phyloP scores from a whole-genome alignment of 2,329 filamentous ascomycete species.

The Neofusicoccum ribis region DNA sequence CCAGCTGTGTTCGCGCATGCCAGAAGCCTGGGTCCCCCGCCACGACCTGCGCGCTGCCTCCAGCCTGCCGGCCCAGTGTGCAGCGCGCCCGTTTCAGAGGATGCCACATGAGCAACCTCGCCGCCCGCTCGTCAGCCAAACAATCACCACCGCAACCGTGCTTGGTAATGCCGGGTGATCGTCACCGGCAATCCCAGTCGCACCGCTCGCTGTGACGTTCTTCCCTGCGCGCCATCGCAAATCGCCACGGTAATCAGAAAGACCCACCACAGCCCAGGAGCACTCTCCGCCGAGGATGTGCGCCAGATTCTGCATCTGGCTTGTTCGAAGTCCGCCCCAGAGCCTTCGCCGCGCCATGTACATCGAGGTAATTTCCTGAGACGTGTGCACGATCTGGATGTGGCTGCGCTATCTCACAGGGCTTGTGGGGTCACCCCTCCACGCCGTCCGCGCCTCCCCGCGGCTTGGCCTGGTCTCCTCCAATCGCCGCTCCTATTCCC shows the following conservation, averaged over 20 bases:
- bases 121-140: neutral
- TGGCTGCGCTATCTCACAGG: neutral
- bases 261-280: neutral
- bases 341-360: neutral
- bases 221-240: neutral
- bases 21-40: neutral
- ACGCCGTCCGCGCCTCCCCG: neutral
- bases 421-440: neutral
- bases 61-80: neutral
- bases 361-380: too few relatives aligned
- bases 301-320: neutral
- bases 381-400: neutral
- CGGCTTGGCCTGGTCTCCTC: neutral
- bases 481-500: neutral
- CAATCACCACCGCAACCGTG: neutral
- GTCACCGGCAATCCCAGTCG: neutral
- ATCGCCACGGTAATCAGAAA: neutral
- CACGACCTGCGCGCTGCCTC: neutral
- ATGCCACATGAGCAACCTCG: neutral
- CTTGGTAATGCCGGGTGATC: conserved; percentile 8
- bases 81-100: neutral
- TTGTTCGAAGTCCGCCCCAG: neutral
- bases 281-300: neutral
- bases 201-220: neutral
- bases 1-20: too few relatives aligned